Base-by-base conservation (phyloP, 2,329 filamentous ascomycete species). In the Thyridium curvatum region DNA sequence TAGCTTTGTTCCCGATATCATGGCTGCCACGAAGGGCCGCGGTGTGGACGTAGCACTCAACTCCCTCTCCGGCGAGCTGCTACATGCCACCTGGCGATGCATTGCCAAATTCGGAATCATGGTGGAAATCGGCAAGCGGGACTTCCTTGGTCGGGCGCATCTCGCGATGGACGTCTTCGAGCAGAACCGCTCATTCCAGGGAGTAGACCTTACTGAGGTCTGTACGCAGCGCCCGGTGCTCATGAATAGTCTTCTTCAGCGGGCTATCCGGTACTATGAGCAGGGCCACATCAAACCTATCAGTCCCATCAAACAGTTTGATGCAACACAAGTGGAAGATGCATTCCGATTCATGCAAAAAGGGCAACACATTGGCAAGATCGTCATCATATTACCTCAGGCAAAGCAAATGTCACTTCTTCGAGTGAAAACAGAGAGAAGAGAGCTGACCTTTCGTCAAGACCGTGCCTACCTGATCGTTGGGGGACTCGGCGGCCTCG, bases 401-500 rank as follows among this genome's bases (percentile, higher is more conserved):
- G 9, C 32, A 5, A 12, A 33, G 6, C 18, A 14, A 33, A 14
- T 4, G 12, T 14, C n/a, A 5, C 10, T 9, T 18, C 32, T 15
- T 33, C 32, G 16, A 12, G 32, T 12, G 8, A 9, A 33, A 10
- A 12, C 15, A 3, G 13, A 17, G 14, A 33, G 13, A 15, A 26
- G 21, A 6, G 21, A 26, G 21, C 6, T 26, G 21, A 26, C 32
- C 13, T 33, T 15, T 14, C 18, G 10, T 17, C 12, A 10, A 9
- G 9, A 15, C 10, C 9, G 15, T 14, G 21, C 37, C 1, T 45
- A 42, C 12, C 21, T 44, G 4, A 28, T 68, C 16, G 54, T 56
- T 30, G 66, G 66, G 37, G 65, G 66, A 8, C 52, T 64, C 2
- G 63, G 65, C 30, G 65, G 63, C 29, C 45, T 69, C 1, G 66